A percentile compares a stretch with the other conserved stretches of the same genome.
Conservation (phyloP, 306 rosid species). For the Lotus japonicus region DNA sequence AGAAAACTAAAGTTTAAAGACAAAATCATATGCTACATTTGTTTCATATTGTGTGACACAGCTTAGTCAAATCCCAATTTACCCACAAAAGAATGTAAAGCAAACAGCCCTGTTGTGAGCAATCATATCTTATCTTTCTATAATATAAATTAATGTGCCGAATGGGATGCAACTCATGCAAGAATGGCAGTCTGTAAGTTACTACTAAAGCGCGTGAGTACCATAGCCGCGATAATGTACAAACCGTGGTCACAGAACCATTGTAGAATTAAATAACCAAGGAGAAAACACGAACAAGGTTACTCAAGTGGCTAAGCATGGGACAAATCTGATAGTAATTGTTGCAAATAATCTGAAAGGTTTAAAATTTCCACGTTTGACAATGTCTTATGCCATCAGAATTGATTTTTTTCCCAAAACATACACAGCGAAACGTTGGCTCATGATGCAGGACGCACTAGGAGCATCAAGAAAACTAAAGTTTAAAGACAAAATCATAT, state of each 20-base stretch:
- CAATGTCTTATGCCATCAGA: background rate
- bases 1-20: background rate
- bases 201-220: background rate
- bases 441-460: background rate
- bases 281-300: background rate
- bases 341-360: background rate
- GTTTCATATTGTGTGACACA: background rate
- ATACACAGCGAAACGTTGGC: background rate
- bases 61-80: background rate
- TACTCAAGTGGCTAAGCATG: background rate
- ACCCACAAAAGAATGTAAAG: background rate
- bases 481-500: background rate
- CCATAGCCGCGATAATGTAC: conserved; percentile 1
- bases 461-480: background rate
- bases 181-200: background rate
- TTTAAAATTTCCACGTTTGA: background rate
- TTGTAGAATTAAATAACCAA: background rate
- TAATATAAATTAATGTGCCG: background rate
- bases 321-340: background rate
- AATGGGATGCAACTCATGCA: background rate
- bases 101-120: background rate
- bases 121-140: background rate
- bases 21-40: background rate
- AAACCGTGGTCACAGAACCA: background rate
- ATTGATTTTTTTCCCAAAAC: background rate